phyloP scores from a whole-genome alignment of 2,329 filamentous ascomycete genomes.

The Penicillium glabrum region DNA sequence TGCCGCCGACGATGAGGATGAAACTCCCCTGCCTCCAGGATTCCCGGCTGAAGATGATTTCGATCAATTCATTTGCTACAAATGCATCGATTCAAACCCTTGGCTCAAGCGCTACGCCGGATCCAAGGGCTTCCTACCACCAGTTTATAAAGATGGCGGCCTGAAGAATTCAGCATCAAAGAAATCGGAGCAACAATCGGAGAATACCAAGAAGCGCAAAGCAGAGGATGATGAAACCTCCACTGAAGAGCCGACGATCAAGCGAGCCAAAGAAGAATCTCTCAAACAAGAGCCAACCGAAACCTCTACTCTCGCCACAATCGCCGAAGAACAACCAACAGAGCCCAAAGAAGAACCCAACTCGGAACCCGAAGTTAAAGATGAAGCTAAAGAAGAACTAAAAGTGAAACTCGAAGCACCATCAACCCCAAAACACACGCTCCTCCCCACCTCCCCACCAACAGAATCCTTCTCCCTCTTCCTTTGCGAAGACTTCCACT shows the following conservation, averaged over 20 bases:
- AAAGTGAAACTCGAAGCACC: background rate
- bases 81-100: constrained; percentile 81
- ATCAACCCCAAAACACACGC: constrained; percentile 56
- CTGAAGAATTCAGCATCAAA: constrained; percentile 7
- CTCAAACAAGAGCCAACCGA: constrained; percentile 9
- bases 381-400: constrained; percentile 9
- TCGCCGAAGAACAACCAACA: background rate
- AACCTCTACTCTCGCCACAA: constrained; percentile 1
- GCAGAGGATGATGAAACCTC: constrained; percentile 51
- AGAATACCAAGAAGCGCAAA: constrained; percentile 64
- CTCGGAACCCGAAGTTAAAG: constrained; percentile 5
- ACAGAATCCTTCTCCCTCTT: constrained; percentile 74
- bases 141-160: constrained; percentile 58
- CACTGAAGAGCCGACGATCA: constrained; percentile 25
- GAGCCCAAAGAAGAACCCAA: constrained; percentile 9
- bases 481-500: constrained; percentile 74
- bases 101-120: constrained; percentile 92
- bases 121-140: constrained; percentile 72
- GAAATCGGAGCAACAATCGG: constrained; percentile 6
- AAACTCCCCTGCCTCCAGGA: constrained; percentile 71
- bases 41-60: constrained; percentile 91
- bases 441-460: constrained; percentile 57
- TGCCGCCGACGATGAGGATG: constrained; percentile 40
- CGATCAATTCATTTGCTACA: constrained; percentile 88
- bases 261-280: constrained; percentile 51